phyloP scores from a whole-genome alignment of 345 rosid species.

The Noccaea caerulescens region DNA sequence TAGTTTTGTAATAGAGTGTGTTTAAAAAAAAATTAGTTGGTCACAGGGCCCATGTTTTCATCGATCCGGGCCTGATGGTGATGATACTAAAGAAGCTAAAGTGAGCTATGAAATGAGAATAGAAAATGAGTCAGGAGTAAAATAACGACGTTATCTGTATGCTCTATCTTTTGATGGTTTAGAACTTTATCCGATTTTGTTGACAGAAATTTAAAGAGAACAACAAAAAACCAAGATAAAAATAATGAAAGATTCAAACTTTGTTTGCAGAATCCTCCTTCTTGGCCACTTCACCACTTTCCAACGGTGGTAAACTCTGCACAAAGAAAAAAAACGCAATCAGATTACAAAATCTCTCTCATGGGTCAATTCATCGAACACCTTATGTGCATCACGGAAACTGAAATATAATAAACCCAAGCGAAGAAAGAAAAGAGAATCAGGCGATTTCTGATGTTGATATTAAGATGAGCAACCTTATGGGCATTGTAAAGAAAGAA shows the following conservation, averaged over 20 bases:
- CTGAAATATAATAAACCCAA: no score
- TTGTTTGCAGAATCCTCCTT: conserved; percentile 18
- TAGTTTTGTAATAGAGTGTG: no score
- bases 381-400: neutral
- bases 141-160: neutral
- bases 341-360: neutral
- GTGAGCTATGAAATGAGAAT: no score
- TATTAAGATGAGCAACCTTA: neutral
- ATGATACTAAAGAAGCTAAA: no score
- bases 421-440: neutral
- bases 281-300: conserved; percentile 18
- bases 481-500: neutral
- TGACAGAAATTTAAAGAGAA: neutral
- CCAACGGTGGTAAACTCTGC: conserved; percentile 27
- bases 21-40: no score
- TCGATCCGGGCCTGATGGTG: no score
- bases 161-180: neutral
- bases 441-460: neutral
- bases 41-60: no score
- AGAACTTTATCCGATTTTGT: neutral
- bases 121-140: no score
- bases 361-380: conserved; percentile 28
- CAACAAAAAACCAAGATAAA: neutral
- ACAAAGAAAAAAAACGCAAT: neutral
- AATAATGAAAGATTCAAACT: conserved; percentile 8